Evolutionary conservation across 2,329 filamentous ascomycete species (phyloP).

Genomic region (Albophoma yamanashiensis): DNA sequence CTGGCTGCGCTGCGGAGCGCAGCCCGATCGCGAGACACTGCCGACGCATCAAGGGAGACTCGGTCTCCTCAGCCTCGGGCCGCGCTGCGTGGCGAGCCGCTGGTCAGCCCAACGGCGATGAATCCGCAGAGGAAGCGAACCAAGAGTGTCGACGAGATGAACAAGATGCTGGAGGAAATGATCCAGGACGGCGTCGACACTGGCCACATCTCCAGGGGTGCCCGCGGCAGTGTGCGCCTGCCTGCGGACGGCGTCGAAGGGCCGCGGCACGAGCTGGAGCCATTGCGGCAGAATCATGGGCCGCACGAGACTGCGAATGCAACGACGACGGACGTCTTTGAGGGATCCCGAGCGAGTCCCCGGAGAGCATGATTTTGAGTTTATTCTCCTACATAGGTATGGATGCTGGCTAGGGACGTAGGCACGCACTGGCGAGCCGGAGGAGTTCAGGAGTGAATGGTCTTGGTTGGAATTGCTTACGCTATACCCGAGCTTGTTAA

Average conservation of each 20-base stretch:
- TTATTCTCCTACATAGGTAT: not conserved
- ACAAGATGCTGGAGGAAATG: conserved; percentile 90
- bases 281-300: conserved; percentile 26
- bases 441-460: conserved; percentile 7
- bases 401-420: not conserved
- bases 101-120: conserved; percentile 12
- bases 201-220: conserved; percentile 58
- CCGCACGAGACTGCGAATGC: conserved; percentile 10
- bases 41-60: conserved; percentile 41
- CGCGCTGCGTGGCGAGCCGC: conserved; percentile 5
- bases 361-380: not conserved
- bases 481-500: conserved; percentile 5
- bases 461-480: conserved; percentile 4
- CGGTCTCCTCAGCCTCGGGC: conserved; percentile 16
- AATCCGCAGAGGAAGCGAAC: conserved; percentile 37
- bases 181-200: conserved; percentile 78
- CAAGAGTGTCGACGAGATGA: conserved; percentile 83
- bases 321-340: conserved; percentile 16
- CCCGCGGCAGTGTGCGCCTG: conserved; percentile 55
- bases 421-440: not conserved
- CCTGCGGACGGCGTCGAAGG: conserved; percentile 28
- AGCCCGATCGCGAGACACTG: conserved; percentile 74
- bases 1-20: conserved; percentile 75
- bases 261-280: conserved; percentile 24
- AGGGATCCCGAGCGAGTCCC: not conserved